Conservation (phyloP, 768 basidiomycete species). For the Piloderma croceum region DNA sequence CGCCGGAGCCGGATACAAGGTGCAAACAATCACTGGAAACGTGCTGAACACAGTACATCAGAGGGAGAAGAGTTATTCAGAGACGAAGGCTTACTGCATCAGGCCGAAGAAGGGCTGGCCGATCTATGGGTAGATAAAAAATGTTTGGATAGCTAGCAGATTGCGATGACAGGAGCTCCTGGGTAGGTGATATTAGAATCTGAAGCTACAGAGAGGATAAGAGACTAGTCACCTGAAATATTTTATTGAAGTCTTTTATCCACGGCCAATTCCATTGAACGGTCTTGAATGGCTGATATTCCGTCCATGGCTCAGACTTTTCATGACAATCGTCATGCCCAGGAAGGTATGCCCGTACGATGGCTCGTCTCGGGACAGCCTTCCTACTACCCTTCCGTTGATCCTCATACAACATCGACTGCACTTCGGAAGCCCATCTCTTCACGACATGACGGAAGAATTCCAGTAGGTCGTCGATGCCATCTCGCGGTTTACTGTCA, state of each 20-base stretch:
- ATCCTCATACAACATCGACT: slow-evolving; percentile 36
- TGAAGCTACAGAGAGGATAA: background rate
- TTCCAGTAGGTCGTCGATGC: slow-evolving; percentile 47
- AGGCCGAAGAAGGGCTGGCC: slow-evolving; percentile 55
- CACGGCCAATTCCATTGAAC: slow-evolving; percentile 63
- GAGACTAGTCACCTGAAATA: slow-evolving; percentile 44
- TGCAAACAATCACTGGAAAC: slow-evolving; percentile 43
- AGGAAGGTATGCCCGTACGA: slow-evolving; percentile 56
- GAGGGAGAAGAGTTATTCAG: background rate
- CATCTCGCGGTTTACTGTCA: too few species aligned
- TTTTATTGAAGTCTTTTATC: slow-evolving; percentile 51
- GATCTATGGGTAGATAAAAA: slow-evolving; percentile 55
- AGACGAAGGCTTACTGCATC: slow-evolving; percentile 47
- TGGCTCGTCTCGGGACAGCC: too few species aligned
- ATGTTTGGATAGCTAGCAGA: slow-evolving; percentile 47
- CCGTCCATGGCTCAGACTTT: slow-evolving; percentile 39
- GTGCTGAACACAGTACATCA: slow-evolving; percentile 25
- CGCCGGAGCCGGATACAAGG: slow-evolving; percentile 40
- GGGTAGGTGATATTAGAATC: slow-evolving; percentile 5
- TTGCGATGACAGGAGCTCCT: slow-evolving; percentile 40
- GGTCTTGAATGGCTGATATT: slow-evolving; percentile 38
- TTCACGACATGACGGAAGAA: slow-evolving; percentile 57
- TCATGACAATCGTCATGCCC: slow-evolving; percentile 63
- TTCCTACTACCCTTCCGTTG: too few species aligned
- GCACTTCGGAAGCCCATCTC: slow-evolving; percentile 48